phyloP scores from a whole-genome alignment of 208 protist genomes.

The Trypanosoma caninum region DNA sequence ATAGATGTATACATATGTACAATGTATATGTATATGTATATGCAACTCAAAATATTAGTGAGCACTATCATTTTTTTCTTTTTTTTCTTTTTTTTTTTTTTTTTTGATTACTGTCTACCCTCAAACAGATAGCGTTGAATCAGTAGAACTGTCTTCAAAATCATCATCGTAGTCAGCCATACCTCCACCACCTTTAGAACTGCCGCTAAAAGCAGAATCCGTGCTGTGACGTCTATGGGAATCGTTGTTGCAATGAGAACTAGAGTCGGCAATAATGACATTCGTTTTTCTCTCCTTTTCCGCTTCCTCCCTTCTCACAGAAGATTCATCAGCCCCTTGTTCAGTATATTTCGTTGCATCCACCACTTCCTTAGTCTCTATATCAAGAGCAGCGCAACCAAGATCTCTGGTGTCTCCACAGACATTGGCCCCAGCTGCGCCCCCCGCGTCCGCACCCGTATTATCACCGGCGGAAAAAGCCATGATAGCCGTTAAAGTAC shows the following conservation, averaged over 20 bases:
- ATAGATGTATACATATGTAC: not conserved
- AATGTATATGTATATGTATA: slow-evolving; percentile 10
- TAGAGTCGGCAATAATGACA: too few relatives aligned
- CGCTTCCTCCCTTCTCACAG: not conserved
- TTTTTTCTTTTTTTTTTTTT: slow-evolving; percentile 10
- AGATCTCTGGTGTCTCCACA: too few relatives aligned
- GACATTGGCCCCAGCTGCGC: slow-evolving; percentile 1
- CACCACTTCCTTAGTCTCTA: too few relatives aligned
- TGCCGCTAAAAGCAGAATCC: not conserved
- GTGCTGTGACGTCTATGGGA: not conserved
- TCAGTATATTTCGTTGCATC: too few relatives aligned
- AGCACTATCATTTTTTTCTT: not conserved
- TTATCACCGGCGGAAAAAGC: not conserved
- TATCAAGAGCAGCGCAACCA: too few relatives aligned
- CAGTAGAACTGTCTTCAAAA: slow-evolving; percentile 24
- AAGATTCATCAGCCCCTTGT: too few relatives aligned
- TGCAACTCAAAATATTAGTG: too few relatives aligned
- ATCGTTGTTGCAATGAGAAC: too few relatives aligned
- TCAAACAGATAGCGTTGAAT: slow-evolving; percentile 9
- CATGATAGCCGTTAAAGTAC: slow-evolving; percentile 55
- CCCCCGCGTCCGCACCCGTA: not conserved
- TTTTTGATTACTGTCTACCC: not conserved
- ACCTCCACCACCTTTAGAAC: not conserved
- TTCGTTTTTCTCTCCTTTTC: not conserved
- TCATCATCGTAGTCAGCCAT: slow-evolving; percentile 24